Evolutionary conservation across 257 asterid genomes (phyloP).

Genomic region (Nicotiana knightiana): DNA sequence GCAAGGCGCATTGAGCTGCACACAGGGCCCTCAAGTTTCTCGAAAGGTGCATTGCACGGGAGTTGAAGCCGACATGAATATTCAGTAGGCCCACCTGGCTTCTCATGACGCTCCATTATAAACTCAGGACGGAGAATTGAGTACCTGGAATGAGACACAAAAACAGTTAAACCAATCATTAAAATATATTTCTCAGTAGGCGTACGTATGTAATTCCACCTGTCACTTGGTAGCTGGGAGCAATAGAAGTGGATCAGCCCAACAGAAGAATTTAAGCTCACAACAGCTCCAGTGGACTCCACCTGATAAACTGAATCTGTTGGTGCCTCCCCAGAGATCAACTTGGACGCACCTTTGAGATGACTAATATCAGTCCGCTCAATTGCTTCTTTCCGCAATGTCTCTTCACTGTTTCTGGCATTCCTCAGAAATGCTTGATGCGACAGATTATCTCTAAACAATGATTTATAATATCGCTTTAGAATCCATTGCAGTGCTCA

Average conservation of each 20-base stretch:
- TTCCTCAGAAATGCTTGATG: constrained; percentile 86
- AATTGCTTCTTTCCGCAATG: constrained; percentile 94
- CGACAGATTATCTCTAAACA: constrained; percentile 77
- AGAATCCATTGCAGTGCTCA: constrained; percentile 4
- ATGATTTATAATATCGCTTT: constrained; percentile 11
- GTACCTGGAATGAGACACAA: constrained; percentile 44
- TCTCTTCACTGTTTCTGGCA: constrained; percentile 96
- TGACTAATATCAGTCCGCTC: constrained; percentile 99
- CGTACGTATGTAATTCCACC: constrained; percentile 33
- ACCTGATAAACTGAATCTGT: constrained; percentile 75
- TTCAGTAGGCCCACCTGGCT: constrained; percentile 59
- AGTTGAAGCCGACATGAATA: constrained; percentile 98
- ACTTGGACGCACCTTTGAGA: constrained; percentile 55
- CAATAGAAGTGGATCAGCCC: constrained; percentile 97
- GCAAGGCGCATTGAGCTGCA: constrained; percentile 96
- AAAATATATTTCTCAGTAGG: constrained; percentile 1
- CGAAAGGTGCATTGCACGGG: constrained; percentile 98
- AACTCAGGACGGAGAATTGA: constrained; percentile 97
- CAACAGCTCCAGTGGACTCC: constrained; percentile 97
- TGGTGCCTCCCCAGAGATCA: constrained; percentile 48
- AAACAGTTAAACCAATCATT: constrained; percentile 3
- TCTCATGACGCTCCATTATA: constrained; percentile 85
- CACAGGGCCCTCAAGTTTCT: constrained; percentile 87
- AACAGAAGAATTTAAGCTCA: constrained; percentile 98
- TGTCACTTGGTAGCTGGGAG: constrained; percentile 97